Evolutionary conservation across 306 rosid species (phyloP).

Genomic region (Glycyrrhiza uralensis): DNA sequence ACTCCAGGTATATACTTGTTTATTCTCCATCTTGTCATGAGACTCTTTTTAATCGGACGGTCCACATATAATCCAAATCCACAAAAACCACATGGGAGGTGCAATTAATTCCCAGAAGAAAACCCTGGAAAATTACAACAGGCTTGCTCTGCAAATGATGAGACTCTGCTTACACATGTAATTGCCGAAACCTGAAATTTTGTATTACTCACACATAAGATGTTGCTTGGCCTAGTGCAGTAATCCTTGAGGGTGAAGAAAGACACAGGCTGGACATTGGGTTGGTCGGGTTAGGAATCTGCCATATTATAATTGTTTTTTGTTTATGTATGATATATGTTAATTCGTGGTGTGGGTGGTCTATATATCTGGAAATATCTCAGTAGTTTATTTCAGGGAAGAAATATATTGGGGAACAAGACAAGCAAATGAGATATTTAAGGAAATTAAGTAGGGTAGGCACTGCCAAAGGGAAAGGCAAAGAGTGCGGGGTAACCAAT

Average conservation of each 20-base stretch:
- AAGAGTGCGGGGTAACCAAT: background rate
- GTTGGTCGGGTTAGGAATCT: slow-evolving; percentile 29
- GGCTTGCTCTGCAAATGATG: slow-evolving; percentile 20
- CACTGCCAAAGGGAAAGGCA: slow-evolving; percentile 7
- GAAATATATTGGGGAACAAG: slow-evolving; percentile 28
- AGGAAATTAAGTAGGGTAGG: slow-evolving; percentile 35
- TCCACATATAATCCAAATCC: background rate
- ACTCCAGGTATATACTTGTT: slow-evolving; percentile 14
- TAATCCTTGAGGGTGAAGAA: slow-evolving; percentile 56
- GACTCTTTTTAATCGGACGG: background rate
- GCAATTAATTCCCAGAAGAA: slow-evolving; percentile 33
- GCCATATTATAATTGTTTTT: no score
- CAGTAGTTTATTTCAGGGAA: slow-evolving; percentile 21
- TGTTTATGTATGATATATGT: background rate
- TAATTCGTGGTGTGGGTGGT: slow-evolving; percentile 4
- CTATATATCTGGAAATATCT: slow-evolving; percentile 13
- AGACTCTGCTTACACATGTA: slow-evolving; percentile 2
- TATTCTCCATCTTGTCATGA: slow-evolving; percentile 14
- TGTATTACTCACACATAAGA: slow-evolving; percentile 28
- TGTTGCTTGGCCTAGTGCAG: slow-evolving; percentile 51
- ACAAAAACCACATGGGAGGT: slow-evolving; percentile 20
- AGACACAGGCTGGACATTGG: slow-evolving; percentile 6
- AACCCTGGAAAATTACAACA: slow-evolving; percentile 2
- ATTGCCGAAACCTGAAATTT: slow-evolving; percentile 44
- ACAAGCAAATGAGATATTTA: slow-evolving; percentile 34